A percentile compares a stretch with the other conserved stretches of the same genome.
Conservation (phyloP, 2,329 filamentous ascomycete genomes). For the Mollisia scopiformis region DNA sequence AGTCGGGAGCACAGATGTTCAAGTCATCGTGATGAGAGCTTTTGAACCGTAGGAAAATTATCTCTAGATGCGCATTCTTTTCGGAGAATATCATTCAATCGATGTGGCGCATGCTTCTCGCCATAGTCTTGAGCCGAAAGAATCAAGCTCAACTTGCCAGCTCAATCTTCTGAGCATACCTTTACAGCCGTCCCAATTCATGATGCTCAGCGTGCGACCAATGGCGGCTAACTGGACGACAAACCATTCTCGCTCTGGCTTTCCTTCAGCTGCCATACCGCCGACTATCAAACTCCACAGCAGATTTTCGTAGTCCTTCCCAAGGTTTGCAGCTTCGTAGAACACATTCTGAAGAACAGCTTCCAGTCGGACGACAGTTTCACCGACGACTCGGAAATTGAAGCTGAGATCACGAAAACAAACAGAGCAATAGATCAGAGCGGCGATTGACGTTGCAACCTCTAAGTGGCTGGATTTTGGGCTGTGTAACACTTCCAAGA, state of each 20-base stretch:
- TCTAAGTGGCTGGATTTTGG: background rate
- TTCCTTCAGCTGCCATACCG: conserved; percentile 10
- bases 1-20: too few relatives aligned
- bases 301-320: background rate
- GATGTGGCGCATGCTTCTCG: background rate
- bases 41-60: background rate
- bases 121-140: background rate
- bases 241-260: conserved; percentile 11
- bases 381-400: background rate
- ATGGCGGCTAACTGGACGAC: background rate
- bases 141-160: background rate
- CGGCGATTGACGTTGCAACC: background rate
- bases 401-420: background rate
- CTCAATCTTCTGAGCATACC: background rate
- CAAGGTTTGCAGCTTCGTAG: background rate
- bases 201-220: too few relatives aligned
- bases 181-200: background rate
- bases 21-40: too few relatives aligned
- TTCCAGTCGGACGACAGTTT: background rate
- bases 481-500: background rate
- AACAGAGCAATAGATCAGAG: background rate
- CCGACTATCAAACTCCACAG: conserved; percentile 15
- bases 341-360: background rate
- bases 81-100: too few relatives aligned
- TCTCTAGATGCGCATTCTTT: too few relatives aligned